A percentile compares a stretch with the other conserved stretches of the same genome.
Conservation (phyloP, 305 asterid genomes). For the Fraxinus albicans region DNA sequence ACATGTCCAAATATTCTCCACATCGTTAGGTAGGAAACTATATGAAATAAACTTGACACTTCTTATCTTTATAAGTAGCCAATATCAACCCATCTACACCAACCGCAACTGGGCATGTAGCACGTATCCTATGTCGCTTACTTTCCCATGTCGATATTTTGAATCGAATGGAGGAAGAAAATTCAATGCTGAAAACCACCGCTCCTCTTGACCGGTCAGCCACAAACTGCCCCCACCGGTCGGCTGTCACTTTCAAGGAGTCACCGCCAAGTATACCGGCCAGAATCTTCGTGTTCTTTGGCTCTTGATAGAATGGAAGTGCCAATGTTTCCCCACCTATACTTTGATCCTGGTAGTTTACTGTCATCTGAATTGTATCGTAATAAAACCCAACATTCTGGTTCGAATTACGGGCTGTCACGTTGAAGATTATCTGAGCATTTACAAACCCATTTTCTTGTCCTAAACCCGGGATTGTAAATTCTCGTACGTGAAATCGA, state of each 20-base stretch:
- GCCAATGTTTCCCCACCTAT: slow-evolving; percentile 45
- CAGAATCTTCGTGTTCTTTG: slow-evolving; percentile 41
- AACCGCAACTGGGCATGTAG: slow-evolving; percentile 47
- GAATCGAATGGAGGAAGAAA: slow-evolving; percentile 43
- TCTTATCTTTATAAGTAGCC: slow-evolving; percentile 28
- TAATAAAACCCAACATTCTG: slow-evolving; percentile 63
- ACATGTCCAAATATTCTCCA: background rate
- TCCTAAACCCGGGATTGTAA: slow-evolving; percentile 57
- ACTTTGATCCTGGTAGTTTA: slow-evolving; percentile 41
- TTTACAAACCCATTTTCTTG: slow-evolving; percentile 41
- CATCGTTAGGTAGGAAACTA: background rate
- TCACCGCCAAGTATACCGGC: slow-evolving; percentile 39
- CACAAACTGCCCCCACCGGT: slow-evolving; percentile 3
- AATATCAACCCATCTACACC: slow-evolving; percentile 55
- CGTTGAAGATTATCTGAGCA: slow-evolving; percentile 50
- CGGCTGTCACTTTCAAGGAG: slow-evolving; percentile 31
- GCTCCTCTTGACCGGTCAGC: slow-evolving; percentile 33
- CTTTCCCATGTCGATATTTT: slow-evolving; percentile 59
- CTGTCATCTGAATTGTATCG: slow-evolving; percentile 47
- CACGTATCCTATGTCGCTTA: slow-evolving; percentile 52
- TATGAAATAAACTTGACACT: slow-evolving; percentile 55
- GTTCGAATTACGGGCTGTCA: slow-evolving; percentile 66
- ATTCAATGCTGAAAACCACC: slow-evolving; percentile 45
- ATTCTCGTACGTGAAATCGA: slow-evolving; percentile 52
- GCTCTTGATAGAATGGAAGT: slow-evolving; percentile 64